These are phyloP conservation scores for Paraglomus brasilianum DNA, from an alignment of 192 early-diverging fungal species.

Conservation along the genomic window DNA sequence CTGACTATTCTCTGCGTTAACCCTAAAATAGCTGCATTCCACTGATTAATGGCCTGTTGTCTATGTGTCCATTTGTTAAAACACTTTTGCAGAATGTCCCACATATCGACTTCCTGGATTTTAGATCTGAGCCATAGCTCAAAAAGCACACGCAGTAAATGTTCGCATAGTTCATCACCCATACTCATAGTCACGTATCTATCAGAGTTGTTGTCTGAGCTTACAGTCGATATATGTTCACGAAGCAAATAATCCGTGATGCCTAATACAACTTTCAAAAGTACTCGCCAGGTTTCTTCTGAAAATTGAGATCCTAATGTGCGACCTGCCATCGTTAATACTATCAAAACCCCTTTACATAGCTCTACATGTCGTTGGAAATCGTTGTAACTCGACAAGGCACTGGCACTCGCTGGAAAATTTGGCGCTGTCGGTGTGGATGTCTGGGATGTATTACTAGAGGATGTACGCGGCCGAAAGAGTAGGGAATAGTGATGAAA, in stretches of 20 bases:
- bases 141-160: slow-evolving; percentile 68
- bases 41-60: slow-evolving; percentile 68
- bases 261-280: slow-evolving; percentile 79
- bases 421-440: slow-evolving; percentile 33
- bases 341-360: slow-evolving; percentile 67
- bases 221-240: slow-evolving; percentile 44
- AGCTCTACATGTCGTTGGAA: slow-evolving; percentile 66
- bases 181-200: slow-evolving; percentile 46
- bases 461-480: slow-evolving; percentile 54
- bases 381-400: slow-evolving; percentile 25
- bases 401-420: slow-evolving; percentile 16
- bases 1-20: slow-evolving; percentile 68
- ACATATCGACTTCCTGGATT: slow-evolving; percentile 67
- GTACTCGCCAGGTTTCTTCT: slow-evolving; percentile 75
- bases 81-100: slow-evolving; percentile 72
- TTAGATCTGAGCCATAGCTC: slow-evolving; percentile 79
- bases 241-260: slow-evolving; percentile 70
- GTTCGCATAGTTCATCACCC: slow-evolving; percentile 76
- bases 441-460: slow-evolving; percentile 16
- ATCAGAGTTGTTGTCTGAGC: slow-evolving; percentile 3
- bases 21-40: slow-evolving; percentile 68
- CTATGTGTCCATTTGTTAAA: slow-evolving; percentile 74
- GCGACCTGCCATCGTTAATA: slow-evolving; percentile 61
- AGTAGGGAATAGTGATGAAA: slow-evolving; percentile 77
- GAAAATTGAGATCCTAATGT: slow-evolving; percentile 60